A percentile compares a stretch with the other conserved stretches of the same genome.
Evolutionary conservation across 768 basidiomycete genomes (phyloP).

Genomic region (Psilocybe azurescens): DNA sequence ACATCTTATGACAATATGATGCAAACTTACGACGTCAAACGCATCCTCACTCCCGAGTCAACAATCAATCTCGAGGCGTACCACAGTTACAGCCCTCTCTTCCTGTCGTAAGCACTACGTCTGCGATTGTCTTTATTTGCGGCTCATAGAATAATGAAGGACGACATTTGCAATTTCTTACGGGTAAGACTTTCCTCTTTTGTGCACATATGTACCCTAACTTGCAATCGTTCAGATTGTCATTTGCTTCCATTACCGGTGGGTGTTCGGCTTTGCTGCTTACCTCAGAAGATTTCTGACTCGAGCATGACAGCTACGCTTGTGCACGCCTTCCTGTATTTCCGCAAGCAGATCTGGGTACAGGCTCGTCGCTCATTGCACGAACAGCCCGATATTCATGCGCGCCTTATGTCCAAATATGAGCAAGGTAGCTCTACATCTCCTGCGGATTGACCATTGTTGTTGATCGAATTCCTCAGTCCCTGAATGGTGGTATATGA

Average conservation of each 20-base stretch:
- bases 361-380: constrained; percentile 69
- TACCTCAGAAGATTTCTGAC: neutral
- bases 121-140: neutral
- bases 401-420: constrained; percentile 77
- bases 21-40: constrained; percentile 54
- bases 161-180: constrained; percentile 80
- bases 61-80: constrained; percentile 61
- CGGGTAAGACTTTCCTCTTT: no score
- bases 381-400: constrained; percentile 85
- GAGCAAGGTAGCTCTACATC: constrained; percentile 39
- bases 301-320: constrained; percentile 45
- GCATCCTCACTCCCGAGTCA: constrained; percentile 56
- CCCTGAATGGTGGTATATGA: constrained; percentile 83
- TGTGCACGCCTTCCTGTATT: constrained; percentile 70
- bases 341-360: constrained; percentile 74
- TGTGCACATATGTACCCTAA: no score
- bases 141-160: constrained; percentile 13
- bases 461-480: constrained; percentile 31
- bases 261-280: neutral
- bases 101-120: constrained; percentile 46
- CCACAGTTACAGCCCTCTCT: constrained; percentile 60
- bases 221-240: no score
- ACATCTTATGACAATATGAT: constrained; percentile 68
- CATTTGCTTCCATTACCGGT: constrained; percentile 74
- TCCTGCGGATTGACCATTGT: constrained; percentile 2